Conservation (phyloP, 2,329 filamentous ascomycete genomes). For the Biscogniauxia sp. region DNA sequence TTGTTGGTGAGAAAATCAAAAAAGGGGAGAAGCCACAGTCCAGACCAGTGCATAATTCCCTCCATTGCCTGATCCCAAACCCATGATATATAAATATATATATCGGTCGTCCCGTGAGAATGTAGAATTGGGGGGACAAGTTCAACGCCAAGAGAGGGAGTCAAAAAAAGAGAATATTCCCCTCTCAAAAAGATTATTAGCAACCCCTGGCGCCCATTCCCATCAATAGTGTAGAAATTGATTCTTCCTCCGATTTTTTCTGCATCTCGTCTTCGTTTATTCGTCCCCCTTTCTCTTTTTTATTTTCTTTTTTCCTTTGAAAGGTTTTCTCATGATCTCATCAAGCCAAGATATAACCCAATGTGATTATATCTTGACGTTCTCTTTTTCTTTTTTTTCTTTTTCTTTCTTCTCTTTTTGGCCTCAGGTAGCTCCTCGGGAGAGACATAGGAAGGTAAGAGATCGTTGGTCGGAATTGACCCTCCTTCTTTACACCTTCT, state of each 20-base stretch:
- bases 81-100: background rate
- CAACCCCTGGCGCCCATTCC: background rate
- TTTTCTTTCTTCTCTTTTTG: background rate
- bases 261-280: background rate
- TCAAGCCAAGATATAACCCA: constrained; percentile 25
- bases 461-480: background rate
- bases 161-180: background rate
- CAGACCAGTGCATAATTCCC: background rate
- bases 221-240: background rate
- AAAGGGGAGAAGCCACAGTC: no score
- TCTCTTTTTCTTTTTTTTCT: background rate
- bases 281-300: background rate
- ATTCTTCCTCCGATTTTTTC: background rate
- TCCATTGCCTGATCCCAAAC: background rate
- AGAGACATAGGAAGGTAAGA: background rate
- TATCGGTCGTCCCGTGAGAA: background rate
- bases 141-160: background rate
- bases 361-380: background rate
- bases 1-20: no score
- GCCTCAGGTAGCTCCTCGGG: background rate
- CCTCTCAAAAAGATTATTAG: background rate
- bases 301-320: background rate
- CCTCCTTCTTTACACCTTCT: constrained; percentile 39
- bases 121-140: background rate
- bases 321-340: background rate